Percentiles rank a stretch among this genome's conserved stretches.
Conservation (phyloP, 108 stramenopile genomes). For the Chaetoceros tenuissimus region DNA sequence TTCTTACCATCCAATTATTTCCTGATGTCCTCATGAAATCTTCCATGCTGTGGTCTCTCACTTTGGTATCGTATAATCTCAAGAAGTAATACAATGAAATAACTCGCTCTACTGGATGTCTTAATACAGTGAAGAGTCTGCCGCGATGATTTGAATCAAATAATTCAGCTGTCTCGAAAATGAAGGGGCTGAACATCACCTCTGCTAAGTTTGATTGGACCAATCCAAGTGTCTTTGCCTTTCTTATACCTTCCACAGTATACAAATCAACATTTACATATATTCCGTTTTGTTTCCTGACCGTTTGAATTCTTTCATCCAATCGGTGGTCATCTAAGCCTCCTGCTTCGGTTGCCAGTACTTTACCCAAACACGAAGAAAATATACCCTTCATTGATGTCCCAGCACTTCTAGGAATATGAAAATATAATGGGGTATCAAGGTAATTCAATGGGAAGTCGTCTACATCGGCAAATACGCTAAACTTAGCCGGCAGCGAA, state of each 20-base stretch:
- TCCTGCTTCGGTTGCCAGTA: conserved; percentile 18
- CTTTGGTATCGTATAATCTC: neutral
- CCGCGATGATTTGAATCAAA: conserved; percentile 3
- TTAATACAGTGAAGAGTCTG: conserved; percentile 24
- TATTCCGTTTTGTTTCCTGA: too few relatives aligned
- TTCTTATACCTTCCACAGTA: conserved; percentile 23
- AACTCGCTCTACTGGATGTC: conserved; percentile 31
- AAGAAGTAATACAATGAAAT: neutral
- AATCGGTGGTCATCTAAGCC: too few relatives aligned
- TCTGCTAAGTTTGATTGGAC: conserved; percentile 24
- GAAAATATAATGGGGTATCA: conserved; percentile 23
- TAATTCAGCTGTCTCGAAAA: conserved; percentile 3
- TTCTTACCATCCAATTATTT: conserved; percentile 27
- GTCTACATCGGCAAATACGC: neutral
- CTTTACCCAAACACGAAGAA: conserved; percentile 19
- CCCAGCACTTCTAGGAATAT: conserved; percentile 24
- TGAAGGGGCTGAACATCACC: conserved; percentile 23
- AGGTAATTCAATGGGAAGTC: conserved; percentile 4
- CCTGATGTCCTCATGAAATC: neutral
- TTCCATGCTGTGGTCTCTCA: neutral
- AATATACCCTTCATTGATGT: conserved; percentile 21
- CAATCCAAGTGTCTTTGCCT: conserved; percentile 25
- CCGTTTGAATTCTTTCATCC: too few relatives aligned
- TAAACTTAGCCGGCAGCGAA: neutral
- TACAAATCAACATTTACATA: conserved; percentile 43